These are phyloP conservation scores for Chrysosporium keratinophilum DNA, from an alignment of 2,329 filamentous ascomycete genomes.

Conservation along the genomic window DNA sequence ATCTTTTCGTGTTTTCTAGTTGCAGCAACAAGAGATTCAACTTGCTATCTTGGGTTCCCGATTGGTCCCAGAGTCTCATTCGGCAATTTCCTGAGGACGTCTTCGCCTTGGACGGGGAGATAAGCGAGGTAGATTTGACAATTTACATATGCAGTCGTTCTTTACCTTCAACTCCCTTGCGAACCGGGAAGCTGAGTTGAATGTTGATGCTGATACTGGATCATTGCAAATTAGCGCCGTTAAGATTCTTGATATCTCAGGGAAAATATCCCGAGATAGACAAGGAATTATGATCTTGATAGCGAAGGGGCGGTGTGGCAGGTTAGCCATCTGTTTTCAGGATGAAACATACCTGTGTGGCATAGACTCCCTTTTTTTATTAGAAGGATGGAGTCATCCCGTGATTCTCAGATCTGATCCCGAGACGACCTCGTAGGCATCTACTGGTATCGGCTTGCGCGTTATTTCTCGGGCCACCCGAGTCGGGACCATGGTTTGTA, in stretches of 20 bases:
- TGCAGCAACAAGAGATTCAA: not conserved
- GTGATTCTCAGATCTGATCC: slow-evolving; percentile 1
- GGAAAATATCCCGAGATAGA: not conserved
- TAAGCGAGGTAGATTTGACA: not conserved
- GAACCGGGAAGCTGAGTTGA: too few relatives aligned
- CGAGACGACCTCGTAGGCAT: not conserved
- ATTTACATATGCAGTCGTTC: too few relatives aligned
- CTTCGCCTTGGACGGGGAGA: not conserved
- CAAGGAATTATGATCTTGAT: not conserved
- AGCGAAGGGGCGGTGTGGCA: not conserved
- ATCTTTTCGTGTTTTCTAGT: not conserved
- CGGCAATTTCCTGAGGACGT: not conserved
- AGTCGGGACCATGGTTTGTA: too few relatives aligned
- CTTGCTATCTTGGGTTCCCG: slow-evolving; percentile 13
- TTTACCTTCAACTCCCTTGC: too few relatives aligned
- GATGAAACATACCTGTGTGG: not conserved
- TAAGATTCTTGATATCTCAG: not conserved
- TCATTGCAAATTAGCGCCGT: not conserved
- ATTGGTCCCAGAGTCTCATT: slow-evolving; percentile 9
- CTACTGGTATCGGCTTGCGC: not conserved
- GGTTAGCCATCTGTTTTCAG: not conserved
- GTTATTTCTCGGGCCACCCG: not conserved
- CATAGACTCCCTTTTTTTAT: slow-evolving; percentile 1
- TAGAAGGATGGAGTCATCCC: not conserved
- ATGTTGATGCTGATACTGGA: not conserved